Evolutionary conservation across 176 grass and related monocot species (phyloP), one percentile per base, ranked within the genome.

Genomic region (Alloteropsis semialata): DNA sequence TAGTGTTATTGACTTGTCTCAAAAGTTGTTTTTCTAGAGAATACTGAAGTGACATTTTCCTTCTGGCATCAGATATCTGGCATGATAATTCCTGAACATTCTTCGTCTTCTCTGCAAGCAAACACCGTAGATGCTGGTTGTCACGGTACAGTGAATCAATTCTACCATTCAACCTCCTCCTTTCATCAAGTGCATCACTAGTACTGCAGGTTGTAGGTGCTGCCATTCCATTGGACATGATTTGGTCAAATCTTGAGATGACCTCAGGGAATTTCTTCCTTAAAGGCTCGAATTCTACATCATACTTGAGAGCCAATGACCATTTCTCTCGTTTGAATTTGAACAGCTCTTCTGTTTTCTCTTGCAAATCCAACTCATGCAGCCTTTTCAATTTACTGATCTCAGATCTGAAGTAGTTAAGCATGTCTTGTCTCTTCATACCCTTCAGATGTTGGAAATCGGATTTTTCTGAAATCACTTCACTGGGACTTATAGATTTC

Each of bases 301-400:
- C 91, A 87, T 93, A 84, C 86, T 91, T 98, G 74, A 95, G 87
- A 86, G 84, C 85, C 48, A 88, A 55, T 58, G 91, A 99, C 64
- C 85, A 88, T 86, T 96, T 99, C 64, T 99, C 89, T 67, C 96
- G 78, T 85, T 99, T 99, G 76, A 88, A 86, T 85, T 75, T 95
- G 87, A 99, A 99, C 41, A 99, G 76, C 71, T 99, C 96, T 90
- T 99, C 96, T 1, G 96, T 99, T 82, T 88, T 99, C 74, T 99
- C 92, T 80, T 95, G 93, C 89, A 99, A 85, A 69, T 72, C 81
- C 65, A 87, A 77, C 65, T 99, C 96, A 82, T 99, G 92, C 21
- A 91, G 65, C 84, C 93, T 91, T 65, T 80, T 99, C 88, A 99
- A 88, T 85, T 99, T 96, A 80, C 88, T 87, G 68, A 99, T 96